Percentiles rank a stretch among this genome's conserved stretches.
These are phyloP conservation scores for Chiua virens DNA, from an alignment of 768 basidiomycete genomes.

Conservation along the genomic window DNA sequence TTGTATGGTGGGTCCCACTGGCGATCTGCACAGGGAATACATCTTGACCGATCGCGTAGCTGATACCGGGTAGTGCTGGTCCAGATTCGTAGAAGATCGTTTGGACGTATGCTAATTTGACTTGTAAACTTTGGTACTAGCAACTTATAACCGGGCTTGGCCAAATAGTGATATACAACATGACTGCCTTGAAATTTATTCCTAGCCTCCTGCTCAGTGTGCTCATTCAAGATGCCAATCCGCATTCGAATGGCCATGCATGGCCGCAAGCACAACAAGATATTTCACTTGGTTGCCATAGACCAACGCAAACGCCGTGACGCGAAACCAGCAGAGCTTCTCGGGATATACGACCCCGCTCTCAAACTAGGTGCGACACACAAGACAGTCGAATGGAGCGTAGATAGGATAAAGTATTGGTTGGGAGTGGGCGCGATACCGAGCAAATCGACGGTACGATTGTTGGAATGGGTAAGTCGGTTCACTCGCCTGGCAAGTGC, in stretches of 20 bases:
- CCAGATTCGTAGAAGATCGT: conserved; percentile 41
- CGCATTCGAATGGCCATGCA: conserved; percentile 85
- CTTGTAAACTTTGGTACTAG: neutral
- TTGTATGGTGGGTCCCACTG: conserved; percentile 72
- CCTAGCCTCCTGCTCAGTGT: no score
- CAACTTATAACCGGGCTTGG: neutral
- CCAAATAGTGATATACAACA: conserved; percentile 30
- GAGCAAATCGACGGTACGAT: conserved; percentile 68
- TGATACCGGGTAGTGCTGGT: conserved; percentile 71
- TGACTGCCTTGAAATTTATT: neutral
- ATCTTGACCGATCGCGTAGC: conserved; percentile 33
- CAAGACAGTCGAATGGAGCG: conserved; percentile 89
- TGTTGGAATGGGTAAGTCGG: conserved; percentile 69
- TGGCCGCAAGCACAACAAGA: conserved; percentile 68
- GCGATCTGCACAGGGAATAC: neutral
- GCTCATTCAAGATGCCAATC: conserved; percentile 60
- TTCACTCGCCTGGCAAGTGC: neutral
- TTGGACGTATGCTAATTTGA: no score
- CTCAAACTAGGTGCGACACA: conserved; percentile 47
- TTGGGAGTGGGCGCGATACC: conserved; percentile 82
- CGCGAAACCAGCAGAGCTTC: conserved; percentile 81
- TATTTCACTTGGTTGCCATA: conserved; percentile 86
- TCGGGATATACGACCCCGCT: conserved; percentile 83
- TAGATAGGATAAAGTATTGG: conserved; percentile 90
- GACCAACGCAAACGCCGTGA: conserved; percentile 70